Conservation (phyloP, 176 grass and related monocot genomes). For the Tillandsia leiboldiana region DNA sequence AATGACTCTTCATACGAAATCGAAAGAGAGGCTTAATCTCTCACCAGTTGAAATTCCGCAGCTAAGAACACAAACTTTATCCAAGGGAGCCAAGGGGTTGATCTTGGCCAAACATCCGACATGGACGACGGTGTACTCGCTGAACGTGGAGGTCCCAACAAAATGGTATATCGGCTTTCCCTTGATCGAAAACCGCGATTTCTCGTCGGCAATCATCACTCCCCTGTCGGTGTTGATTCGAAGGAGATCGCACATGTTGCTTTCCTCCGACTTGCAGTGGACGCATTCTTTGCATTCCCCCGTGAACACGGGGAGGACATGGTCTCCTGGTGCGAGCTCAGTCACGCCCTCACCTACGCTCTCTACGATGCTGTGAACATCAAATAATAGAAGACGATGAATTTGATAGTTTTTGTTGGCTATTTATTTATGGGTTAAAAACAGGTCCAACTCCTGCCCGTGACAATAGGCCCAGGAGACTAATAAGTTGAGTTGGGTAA, state of each 20-base stretch:
- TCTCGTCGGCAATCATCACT: conserved; percentile 63
- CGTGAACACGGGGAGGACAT: conserved; percentile 87
- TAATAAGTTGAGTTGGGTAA: no score
- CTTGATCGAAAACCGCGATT: conserved; percentile 53
- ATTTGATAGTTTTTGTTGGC: neutral
- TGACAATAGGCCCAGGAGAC: no score
- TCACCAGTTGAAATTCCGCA: conserved; percentile 77
- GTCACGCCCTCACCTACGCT: conserved; percentile 80
- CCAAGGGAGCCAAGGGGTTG: conserved; percentile 70
- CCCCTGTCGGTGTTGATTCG: conserved; percentile 71
- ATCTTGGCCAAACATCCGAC: conserved; percentile 73
- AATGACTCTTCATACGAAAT: neutral
- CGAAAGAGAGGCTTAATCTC: neutral
- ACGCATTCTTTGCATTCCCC: conserved; percentile 78
- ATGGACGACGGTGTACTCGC: conserved; percentile 72
- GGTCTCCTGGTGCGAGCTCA: conserved; percentile 66
- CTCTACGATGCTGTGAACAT: conserved; percentile 57
- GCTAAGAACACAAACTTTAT: conserved; percentile 82
- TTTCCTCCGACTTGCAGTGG: conserved; percentile 65
- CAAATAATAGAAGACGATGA: neutral
- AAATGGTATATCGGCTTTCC: conserved; percentile 82
- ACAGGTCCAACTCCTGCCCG: no score
- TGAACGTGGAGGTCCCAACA: conserved; percentile 82
- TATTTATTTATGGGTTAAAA: no score
- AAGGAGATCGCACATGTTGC: conserved; percentile 87